These are phyloP conservation scores for Silene uniflora DNA, from an alignment of 148 eudicot genomes.

Conservation along the genomic window DNA sequence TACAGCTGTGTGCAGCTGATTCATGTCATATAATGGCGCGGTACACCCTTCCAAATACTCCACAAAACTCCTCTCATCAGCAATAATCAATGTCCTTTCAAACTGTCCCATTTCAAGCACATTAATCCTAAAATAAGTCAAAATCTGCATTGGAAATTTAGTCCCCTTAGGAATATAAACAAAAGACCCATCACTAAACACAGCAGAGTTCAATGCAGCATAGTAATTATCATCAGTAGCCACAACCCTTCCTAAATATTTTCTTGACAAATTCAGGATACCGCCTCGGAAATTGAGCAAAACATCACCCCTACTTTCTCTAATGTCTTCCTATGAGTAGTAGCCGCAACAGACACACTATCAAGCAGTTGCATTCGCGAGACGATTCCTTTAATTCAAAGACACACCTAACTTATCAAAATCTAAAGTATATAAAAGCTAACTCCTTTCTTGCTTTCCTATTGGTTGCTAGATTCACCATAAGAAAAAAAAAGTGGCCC, in stretches of 20 bases:
- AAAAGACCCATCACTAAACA: too few species aligned
- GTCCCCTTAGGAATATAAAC: too few species aligned
- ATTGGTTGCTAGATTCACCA: too few species aligned
- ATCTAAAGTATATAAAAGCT: too few species aligned
- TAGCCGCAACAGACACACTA: constrained; percentile 81
- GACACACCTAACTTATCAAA: too few species aligned
- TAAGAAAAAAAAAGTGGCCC: too few species aligned
- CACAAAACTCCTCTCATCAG: constrained; percentile 82
- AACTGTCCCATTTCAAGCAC: constrained; percentile 86
- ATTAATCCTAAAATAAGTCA: constrained; percentile 85
- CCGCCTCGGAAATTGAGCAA: constrained; percentile 87
- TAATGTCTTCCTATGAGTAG: too few species aligned
- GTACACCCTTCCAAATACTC: constrained; percentile 96
- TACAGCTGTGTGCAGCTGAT: constrained; percentile 88
- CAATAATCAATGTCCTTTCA: constrained; percentile 83
- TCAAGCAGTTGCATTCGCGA: too few species aligned
- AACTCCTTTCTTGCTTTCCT: too few species aligned
- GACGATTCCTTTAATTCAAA: too few species aligned
- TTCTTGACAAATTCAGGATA: constrained; percentile 67
- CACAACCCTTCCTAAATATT: constrained; percentile 82
- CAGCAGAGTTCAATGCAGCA: constrained; percentile 85
- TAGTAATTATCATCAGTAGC: constrained; percentile 64
- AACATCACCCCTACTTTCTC: constrained; percentile 81
- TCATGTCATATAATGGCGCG: constrained; percentile 83
- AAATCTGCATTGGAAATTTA: too few species aligned